Percentiles rank a stretch among this genome's conserved stretches.
Conservation (phyloP, 192 early-diverging fungal genomes). For the Obelidium mucronatum region DNA sequence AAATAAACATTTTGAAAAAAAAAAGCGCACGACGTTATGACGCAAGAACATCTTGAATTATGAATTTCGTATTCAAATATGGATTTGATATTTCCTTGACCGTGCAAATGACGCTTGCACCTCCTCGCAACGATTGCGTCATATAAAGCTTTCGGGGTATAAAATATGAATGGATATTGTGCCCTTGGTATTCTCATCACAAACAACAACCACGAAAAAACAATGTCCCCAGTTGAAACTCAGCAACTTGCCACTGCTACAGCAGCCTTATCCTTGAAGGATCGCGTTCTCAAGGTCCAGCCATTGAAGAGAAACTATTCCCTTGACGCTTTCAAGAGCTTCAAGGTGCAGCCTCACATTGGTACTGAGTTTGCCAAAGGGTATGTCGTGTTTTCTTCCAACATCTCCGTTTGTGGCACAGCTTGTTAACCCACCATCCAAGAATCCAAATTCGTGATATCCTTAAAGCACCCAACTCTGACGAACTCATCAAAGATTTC, state of each 20-base stretch:
- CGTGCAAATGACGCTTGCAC: no score
- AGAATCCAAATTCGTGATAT: conserved; percentile 16
- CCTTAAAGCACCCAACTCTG: conserved; percentile 53
- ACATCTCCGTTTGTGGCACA: background rate
- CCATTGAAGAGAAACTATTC: conserved; percentile 9
- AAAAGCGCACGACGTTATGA: no score
- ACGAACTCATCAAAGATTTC: conserved; percentile 67
- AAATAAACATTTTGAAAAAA: no score
- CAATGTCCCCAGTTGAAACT: background rate
- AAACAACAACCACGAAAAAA: no score
- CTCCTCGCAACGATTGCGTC: no score
- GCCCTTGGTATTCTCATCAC: no score
- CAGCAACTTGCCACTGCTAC: background rate
- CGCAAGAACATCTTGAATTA: no score
- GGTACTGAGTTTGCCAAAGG: no score
- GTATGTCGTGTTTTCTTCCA: conserved; percentile 45
- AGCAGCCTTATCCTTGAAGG: background rate
- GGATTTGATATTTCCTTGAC: no score
- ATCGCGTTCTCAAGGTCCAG: background rate
- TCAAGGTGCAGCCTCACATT: conserved; percentile 61
- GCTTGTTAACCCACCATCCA: background rate
- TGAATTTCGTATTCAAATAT: no score
- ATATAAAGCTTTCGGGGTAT: no score
- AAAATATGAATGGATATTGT: no score
- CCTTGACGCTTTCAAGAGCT: conserved; percentile 55